Percentiles rank a stretch among this genome's conserved stretches.
These are phyloP conservation scores for Breynia disticha DNA, from an alignment of 441 rosid genomes.

Conservation along the genomic window DNA sequence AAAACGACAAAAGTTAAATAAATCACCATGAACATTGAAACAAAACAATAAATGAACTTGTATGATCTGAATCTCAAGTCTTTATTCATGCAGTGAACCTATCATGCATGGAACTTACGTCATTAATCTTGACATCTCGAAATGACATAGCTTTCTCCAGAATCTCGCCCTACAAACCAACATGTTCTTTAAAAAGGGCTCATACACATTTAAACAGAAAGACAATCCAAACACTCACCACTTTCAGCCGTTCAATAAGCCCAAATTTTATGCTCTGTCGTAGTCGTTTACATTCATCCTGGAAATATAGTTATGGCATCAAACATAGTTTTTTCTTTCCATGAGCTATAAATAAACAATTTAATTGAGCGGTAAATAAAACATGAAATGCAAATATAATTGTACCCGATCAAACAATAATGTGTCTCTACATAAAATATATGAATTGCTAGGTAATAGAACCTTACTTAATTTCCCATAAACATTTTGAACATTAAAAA, in stretches of 20 bases:
- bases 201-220: slow-evolving; percentile 13
- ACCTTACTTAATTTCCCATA: too few species aligned
- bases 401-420: too few species aligned
- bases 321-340: not conserved
- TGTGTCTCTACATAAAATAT: too few species aligned
- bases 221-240: slow-evolving; percentile 41
- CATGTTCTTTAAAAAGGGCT: slow-evolving; percentile 14
- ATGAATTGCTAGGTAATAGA: too few species aligned
- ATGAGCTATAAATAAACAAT: too few species aligned
- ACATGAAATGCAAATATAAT: too few species aligned
- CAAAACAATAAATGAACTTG: not conserved
- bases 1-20: slow-evolving; percentile 7
- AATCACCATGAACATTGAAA: slow-evolving; percentile 5
- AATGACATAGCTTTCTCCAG: slow-evolving; percentile 61
- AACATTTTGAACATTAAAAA: too few species aligned
- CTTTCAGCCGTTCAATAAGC: slow-evolving; percentile 52
- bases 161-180: slow-evolving; percentile 65
- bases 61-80: not conserved
- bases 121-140: slow-evolving; percentile 55
- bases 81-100: too few species aligned
- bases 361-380: too few species aligned
- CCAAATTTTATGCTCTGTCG: slow-evolving; percentile 69
- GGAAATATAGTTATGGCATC: slow-evolving; percentile 23
- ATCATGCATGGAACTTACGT: slow-evolving; percentile 39
- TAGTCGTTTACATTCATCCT: slow-evolving; percentile 86